Conservation (phyloP, 495 filamentous ascomycete genomes). For the Achaetomiella virescens region DNA sequence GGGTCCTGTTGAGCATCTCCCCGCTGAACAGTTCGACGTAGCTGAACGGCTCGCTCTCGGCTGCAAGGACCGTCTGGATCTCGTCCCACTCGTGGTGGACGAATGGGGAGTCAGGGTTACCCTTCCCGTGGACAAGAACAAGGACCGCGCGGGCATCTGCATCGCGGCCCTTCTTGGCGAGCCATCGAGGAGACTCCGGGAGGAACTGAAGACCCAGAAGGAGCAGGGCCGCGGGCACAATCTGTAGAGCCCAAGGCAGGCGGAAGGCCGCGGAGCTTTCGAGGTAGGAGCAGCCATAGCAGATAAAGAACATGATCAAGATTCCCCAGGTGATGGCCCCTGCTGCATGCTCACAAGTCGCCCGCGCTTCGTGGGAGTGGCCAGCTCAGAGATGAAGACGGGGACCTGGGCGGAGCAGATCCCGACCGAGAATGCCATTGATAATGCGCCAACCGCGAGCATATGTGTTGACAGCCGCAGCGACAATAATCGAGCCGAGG, state of each 20-base stretch:
- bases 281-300: conserved; percentile 68
- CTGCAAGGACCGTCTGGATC: conserved; percentile 63
- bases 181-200: conserved; percentile 74
- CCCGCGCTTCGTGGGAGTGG: conserved; percentile 63
- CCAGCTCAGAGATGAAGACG: conserved; percentile 70
- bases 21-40: conserved; percentile 65
- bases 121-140: conserved; percentile 59
- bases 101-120: conserved; percentile 54
- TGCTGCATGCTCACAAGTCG: conserved; percentile 66
- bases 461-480: conserved; percentile 67
- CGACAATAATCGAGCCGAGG: conserved; percentile 60
- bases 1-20: conserved; percentile 67
- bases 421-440: conserved; percentile 69
- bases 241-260: conserved; percentile 71
- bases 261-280: conserved; percentile 56
- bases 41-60: conserved; percentile 58
- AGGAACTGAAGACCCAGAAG: conserved; percentile 57
- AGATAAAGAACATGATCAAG: conserved; percentile 70
- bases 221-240: conserved; percentile 61
- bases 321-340: conserved; percentile 77
- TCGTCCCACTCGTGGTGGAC: conserved; percentile 62
- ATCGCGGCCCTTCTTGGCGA: conserved; percentile 68
- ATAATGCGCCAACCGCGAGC: conserved; percentile 70
- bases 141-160: conserved; percentile 61
- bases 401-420: conserved; percentile 76